Evolutionary conservation across 768 basidiomycete species (phyloP), one percentile per base, ranked within the genome.

Genomic region (Calvatia gigantea): DNA sequence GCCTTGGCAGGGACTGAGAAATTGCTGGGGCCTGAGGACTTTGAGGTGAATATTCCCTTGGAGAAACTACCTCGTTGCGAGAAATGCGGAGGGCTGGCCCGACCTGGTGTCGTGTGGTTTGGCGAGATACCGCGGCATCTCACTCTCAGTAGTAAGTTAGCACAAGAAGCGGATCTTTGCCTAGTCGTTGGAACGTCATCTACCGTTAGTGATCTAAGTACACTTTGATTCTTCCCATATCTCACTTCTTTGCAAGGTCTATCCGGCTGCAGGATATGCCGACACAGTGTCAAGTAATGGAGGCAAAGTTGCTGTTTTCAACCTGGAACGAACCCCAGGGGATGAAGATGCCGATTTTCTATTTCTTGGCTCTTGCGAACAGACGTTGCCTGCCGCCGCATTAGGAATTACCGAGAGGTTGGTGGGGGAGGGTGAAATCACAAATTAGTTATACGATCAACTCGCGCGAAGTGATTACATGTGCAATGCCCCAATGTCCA

Each of bases 81-180:
- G 2, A 65, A 69, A 48, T 82, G 80, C 58, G 69, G 70, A 4
- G 63, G 66, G 8, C 69, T 84, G 12, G 69, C 73, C 1, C 70
- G 82, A 19, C 81, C 82, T 5, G 81, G 75, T 3, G 80, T 84
- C 4, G 80, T 84, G 1, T 84, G 82, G 82, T 86, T 85, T 59
- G 79, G 76, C 2, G 82, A 84, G 60, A 59, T 17, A 32, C 75
- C 77, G 1, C 58, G 66, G 9, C 61, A 73, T 8, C n/a, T 80
- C 53, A 64, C 72, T 17, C 58, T 65, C 25, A 81, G 81, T 48
- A 67, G 74, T 39, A 55, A 69, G 15, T 38, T 79, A 9, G 74
- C 83, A 1, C 63, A 69, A 2, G 52, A 69, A n/a, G 79, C 76
- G 6, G 82, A 84, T 65, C 62, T 84, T 12, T 75, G 75, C 46